Base-by-base conservation (phyloP, 1,139 yeast genomes). In the Geotrichum candidum region DNA sequence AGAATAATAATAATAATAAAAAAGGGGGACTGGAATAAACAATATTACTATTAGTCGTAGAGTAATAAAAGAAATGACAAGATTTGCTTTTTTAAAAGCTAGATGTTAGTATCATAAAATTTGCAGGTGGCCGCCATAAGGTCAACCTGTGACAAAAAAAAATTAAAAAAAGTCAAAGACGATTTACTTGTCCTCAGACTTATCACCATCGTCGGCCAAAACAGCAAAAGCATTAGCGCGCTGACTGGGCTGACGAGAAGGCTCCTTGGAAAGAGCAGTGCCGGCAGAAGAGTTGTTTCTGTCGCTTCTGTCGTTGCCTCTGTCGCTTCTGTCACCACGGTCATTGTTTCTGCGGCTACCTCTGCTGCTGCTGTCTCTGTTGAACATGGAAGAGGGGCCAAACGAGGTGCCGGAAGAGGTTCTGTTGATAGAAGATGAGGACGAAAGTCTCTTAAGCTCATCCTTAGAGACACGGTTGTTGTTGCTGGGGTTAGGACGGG, bases 171-270 rank as follows among this genome's bases (percentile, higher is more conserved):
- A 27, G 27, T 7, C 18, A 51, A 33, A 13, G 13, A 51, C 10
- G 45, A 33, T n/a, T 56, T 54, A 60, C 46, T 67, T 65, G 38
- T 59, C 62, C 57, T 65, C 66, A 22, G 56, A 61, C 60, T 65
- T 62, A 27, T 67, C 70, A 48, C 68, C 68, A 35, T 66, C 69
- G 23, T 66, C 70, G 58, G 66, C 68, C 66, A 72, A 64, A 57
- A 68, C 69, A 64, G 71, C 73, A 64, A 69, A 72, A 53, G 70
- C 67, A 65, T 72, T 72, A 51, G 64, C 70, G 23, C 71, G 66
- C 56, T 68, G 65, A 57, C 70, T 67, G 41, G 70, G 66, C 29
- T 69, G 67, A 48, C 72, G 67, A 15, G 72, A 68, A 22, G 65
- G 58, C 52, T 70, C 72, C 65, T 70, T 69, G 15, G 73, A 68